phyloP scores from a whole-genome alignment of 2,329 filamentous ascomycete genomes.

The Fusarium musae region DNA sequence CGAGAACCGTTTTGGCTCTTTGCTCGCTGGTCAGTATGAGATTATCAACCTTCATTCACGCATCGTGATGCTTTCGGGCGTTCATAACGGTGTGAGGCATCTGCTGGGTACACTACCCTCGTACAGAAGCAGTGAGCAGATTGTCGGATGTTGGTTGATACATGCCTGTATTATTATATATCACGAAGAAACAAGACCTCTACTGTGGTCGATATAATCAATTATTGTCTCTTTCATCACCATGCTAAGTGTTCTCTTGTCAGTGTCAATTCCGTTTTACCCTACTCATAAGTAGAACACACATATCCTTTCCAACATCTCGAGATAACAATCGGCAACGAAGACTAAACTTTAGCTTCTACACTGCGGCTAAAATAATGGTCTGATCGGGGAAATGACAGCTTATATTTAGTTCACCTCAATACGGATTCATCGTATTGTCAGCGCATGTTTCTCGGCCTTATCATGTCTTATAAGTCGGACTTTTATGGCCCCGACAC shows the following conservation, averaged over 20 bases:
- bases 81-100: constrained; percentile 47
- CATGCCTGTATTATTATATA: constrained; percentile 28
- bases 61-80: constrained; percentile 45
- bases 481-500: constrained; percentile 40
- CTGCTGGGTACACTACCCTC: constrained; percentile 51
- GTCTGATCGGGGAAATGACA: too few species aligned
- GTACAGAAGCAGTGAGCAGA: constrained; percentile 46
- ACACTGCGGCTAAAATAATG: neutral
- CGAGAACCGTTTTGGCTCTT: constrained; percentile 63
- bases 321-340: neutral
- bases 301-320: too few species aligned
- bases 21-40: constrained; percentile 46
- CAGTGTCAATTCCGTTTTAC: neutral
- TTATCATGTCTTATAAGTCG: constrained; percentile 6
- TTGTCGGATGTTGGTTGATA: constrained; percentile 46
- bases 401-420: neutral
- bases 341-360: neutral
- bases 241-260: neutral
- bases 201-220: neutral
- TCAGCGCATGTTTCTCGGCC: neutral
- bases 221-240: neutral
- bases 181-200: neutral
- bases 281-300: neutral
- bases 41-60: constrained; percentile 45
- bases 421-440: constrained; percentile 24